A percentile compares a stretch with the other conserved stretches of the same genome.
These are phyloP conservation scores for Linum trigynum DNA, from an alignment of 345 rosid genomes.

Conservation along the genomic window DNA sequence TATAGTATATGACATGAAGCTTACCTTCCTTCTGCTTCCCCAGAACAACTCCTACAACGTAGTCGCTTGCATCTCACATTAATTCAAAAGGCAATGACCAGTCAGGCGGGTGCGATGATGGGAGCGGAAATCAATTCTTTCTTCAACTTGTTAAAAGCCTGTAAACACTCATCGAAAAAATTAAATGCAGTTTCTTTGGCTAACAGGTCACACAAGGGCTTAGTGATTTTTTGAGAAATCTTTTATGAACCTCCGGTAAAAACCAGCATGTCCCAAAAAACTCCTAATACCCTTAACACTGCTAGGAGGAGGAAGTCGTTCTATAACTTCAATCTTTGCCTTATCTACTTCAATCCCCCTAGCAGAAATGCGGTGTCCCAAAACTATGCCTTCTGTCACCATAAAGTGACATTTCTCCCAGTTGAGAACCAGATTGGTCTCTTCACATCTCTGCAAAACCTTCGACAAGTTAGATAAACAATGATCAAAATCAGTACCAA, in stretches of 20 bases:
- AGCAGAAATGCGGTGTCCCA: background rate
- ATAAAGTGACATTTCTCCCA: slow-evolving; percentile 4
- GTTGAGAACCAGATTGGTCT: background rate
- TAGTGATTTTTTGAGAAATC: background rate
- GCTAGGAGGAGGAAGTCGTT: background rate
- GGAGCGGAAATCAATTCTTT: background rate
- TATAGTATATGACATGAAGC: background rate
- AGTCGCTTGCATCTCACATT: background rate
- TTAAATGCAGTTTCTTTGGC: background rate
- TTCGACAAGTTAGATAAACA: background rate
- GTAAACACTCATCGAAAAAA: background rate
- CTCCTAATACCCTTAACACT: background rate
- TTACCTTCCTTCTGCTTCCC: background rate
- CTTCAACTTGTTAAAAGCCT: background rate
- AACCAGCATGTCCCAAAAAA: background rate
- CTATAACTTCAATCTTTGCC: background rate
- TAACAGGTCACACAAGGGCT: background rate
- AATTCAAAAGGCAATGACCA: background rate
- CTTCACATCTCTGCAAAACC: background rate
- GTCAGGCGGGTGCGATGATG: background rate
- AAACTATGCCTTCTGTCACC: background rate
- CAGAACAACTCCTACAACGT: background rate
- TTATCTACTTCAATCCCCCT: background rate
- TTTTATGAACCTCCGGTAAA: background rate
- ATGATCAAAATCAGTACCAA: background rate